phyloP scores from a whole-genome alignment of 2,329 filamentous ascomycete species.

The Colletotrichum horii region DNA sequence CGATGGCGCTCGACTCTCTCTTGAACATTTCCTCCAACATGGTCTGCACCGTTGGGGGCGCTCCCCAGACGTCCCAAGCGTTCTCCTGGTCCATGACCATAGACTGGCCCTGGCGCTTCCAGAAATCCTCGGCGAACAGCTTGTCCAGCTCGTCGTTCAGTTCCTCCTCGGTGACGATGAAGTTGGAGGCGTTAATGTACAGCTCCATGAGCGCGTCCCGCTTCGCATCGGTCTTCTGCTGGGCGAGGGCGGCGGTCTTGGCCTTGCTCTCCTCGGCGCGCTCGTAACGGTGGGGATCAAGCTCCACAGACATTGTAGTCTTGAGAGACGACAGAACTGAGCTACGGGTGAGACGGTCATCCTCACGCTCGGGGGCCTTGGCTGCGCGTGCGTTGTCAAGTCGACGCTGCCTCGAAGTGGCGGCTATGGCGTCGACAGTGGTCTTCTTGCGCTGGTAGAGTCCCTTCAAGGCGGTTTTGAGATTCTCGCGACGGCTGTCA shows the following conservation, averaged over 20 bases:
- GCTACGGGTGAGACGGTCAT: constrained; percentile 77
- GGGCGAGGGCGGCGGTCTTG: constrained; percentile 47
- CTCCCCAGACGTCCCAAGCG: constrained; percentile 56
- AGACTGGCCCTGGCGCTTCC: constrained; percentile 45
- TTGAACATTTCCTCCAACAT: constrained; percentile 47
- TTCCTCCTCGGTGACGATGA: constrained; percentile 84
- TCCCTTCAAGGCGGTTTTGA: constrained; percentile 72
- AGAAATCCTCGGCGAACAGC: constrained; percentile 73
- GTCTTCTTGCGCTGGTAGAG: constrained; percentile 70
- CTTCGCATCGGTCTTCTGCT: constrained; percentile 62
- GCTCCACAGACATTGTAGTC: constrained; percentile 54
- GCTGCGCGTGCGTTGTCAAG: constrained; percentile 52
- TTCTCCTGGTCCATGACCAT: constrained; percentile 41
- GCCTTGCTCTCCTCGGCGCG: constrained; percentile 49
- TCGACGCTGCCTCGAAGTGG: constrained; percentile 47
- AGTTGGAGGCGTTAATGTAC: constrained; percentile 86
- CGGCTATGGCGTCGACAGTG: constrained; percentile 44
- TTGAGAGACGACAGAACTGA: constrained; percentile 62
- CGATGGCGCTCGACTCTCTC: constrained; percentile 10
- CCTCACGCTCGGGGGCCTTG: constrained; percentile 71
- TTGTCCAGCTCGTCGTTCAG: constrained; percentile 75
- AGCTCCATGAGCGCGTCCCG: constrained; percentile 80
- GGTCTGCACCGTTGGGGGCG: constrained; percentile 48
- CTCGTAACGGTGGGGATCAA: constrained; percentile 67
- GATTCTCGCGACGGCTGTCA: constrained; percentile 70